phyloP scores from a whole-genome alignment of 495 filamentous ascomycete species.

The Chaetomium cochliodes region DNA sequence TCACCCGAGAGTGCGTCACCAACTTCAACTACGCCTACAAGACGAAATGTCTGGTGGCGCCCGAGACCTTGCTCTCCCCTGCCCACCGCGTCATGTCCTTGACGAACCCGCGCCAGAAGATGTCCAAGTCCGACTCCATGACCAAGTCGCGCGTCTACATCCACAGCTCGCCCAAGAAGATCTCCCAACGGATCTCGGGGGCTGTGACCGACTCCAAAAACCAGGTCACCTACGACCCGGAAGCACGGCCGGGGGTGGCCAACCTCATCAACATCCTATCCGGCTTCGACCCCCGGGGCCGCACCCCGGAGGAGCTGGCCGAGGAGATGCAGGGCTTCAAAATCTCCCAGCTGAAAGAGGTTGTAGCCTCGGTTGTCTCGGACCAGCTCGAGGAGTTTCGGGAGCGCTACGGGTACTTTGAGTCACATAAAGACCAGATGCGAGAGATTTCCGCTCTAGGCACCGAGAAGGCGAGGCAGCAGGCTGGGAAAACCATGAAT shows the following conservation, averaged over 20 bases:
- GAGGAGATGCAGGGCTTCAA: constrained; percentile 48
- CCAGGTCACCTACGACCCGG: constrained; percentile 68
- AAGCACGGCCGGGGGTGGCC: constrained; percentile 71
- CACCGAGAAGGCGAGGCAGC: constrained; percentile 57
- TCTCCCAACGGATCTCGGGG: constrained; percentile 62
- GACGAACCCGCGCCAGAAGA: constrained; percentile 70
- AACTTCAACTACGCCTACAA: constrained; percentile 78
- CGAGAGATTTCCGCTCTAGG: constrained; percentile 61
- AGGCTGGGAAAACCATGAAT: constrained; percentile 66
- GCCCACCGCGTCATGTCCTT: constrained; percentile 89
- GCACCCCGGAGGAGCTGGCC: constrained; percentile 56
- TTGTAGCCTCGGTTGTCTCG: constrained; percentile 56
- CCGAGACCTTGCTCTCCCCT: constrained; percentile 70
- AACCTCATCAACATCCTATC: constrained; percentile 79
- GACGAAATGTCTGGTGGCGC: constrained; percentile 57
- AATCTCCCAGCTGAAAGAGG: constrained; percentile 67
- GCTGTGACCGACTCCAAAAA: constrained; percentile 75
- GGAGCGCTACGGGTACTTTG: constrained; percentile 57
- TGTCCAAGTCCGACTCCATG: constrained; percentile 84
- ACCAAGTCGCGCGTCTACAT: constrained; percentile 75
- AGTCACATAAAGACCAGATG: constrained; percentile 49
- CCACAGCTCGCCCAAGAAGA: constrained; percentile 61
- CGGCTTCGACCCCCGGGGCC: constrained; percentile 54
- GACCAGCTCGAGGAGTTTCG: constrained; percentile 57
- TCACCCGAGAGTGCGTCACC: constrained; percentile 75